Evolutionary conservation across 352 stramenopile genomes (phyloP).

Genomic region (Globisporangium acanthophoron): DNA sequence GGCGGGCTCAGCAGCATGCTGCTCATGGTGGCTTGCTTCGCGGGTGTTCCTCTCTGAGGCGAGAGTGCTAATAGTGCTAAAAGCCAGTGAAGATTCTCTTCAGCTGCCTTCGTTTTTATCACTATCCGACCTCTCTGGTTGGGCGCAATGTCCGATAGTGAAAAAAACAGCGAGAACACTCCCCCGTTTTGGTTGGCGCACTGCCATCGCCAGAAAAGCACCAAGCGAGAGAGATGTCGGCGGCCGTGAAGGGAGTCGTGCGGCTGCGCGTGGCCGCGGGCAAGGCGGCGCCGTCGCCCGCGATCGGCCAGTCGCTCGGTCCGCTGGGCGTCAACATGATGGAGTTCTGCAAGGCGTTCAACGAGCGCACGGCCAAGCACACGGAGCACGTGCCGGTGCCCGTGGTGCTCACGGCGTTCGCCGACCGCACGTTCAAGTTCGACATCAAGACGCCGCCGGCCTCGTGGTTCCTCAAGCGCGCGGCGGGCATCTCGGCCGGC

Average conservation of each 20-base stretch:
- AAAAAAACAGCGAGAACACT: not conserved
- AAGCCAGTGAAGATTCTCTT: too few relatives aligned
- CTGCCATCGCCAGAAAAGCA: conserved; percentile 1
- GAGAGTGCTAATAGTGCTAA: not conserved
- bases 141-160: not conserved
- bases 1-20: conserved; percentile 5
- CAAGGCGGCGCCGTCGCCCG: conserved; percentile 82
- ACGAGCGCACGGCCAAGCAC: conserved; percentile 91
- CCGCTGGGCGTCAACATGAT: conserved; percentile 99
- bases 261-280: conserved; percentile 80
- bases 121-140: too few relatives aligned
- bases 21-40: conserved; percentile 4
- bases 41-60: not conserved
- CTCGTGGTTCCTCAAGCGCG: conserved; percentile 92
- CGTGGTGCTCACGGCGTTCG: conserved; percentile 91
- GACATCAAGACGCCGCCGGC: conserved; percentile 93
- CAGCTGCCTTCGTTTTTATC: too few relatives aligned
- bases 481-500: conserved; percentile 80
- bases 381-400: conserved; percentile 91
- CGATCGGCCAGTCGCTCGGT: conserved; percentile 91
- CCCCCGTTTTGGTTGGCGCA: conserved; percentile 10
- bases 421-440: conserved; percentile 96
- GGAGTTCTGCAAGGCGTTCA: conserved; percentile 99
- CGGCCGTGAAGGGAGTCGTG: conserved; percentile 70
- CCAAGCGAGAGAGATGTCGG: conserved; percentile 7